Evolutionary conservation across 768 basidiomycete genomes (phyloP).

Genomic region (Pilatotrama ljubarskyi): DNA sequence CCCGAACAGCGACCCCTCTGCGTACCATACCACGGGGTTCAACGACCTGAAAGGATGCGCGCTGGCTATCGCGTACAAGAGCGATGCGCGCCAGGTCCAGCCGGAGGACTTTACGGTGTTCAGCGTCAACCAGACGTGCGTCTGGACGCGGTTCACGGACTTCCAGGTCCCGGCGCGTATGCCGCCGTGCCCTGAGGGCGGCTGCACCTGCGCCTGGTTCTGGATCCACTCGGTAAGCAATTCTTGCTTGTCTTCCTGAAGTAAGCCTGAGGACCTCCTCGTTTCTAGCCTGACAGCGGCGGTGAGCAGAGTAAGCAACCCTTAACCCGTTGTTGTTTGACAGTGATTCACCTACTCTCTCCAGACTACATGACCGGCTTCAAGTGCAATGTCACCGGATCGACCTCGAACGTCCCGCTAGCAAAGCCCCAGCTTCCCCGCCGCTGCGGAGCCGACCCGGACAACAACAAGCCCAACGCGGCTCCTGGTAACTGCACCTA

Average conservation of each 20-base stretch:
- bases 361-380: slow-evolving; percentile 77
- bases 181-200: slow-evolving; percentile 65
- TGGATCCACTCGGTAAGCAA: slow-evolving; percentile 63
- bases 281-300: slow-evolving; percentile 44
- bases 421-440: slow-evolving; percentile 60
- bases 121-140: slow-evolving; percentile 74
- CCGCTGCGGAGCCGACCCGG: slow-evolving; percentile 62
- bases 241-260: background rate
- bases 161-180: slow-evolving; percentile 66
- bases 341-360: background rate
- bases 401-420: slow-evolving; percentile 51
- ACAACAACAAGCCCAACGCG: slow-evolving; percentile 42
- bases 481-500: slow-evolving; percentile 68
- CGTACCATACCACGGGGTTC: slow-evolving; percentile 55
- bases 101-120: slow-evolving; percentile 75
- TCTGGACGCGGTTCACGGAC: slow-evolving; percentile 68
- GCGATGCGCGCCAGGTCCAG: slow-evolving; percentile 51
- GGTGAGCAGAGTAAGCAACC: slow-evolving; percentile 57
- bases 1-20: slow-evolving; percentile 39
- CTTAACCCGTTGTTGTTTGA: too few species aligned
- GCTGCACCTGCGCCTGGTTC: slow-evolving; percentile 74
- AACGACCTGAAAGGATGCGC: slow-evolving; percentile 63
- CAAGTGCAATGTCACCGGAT: slow-evolving; percentile 59
- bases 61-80: slow-evolving; percentile 75
- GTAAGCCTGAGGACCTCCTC: too few species aligned